Evolutionary conservation across 1,284 basidiomycete species (phyloP).

Genomic region (Gymnopus androsaceus): DNA sequence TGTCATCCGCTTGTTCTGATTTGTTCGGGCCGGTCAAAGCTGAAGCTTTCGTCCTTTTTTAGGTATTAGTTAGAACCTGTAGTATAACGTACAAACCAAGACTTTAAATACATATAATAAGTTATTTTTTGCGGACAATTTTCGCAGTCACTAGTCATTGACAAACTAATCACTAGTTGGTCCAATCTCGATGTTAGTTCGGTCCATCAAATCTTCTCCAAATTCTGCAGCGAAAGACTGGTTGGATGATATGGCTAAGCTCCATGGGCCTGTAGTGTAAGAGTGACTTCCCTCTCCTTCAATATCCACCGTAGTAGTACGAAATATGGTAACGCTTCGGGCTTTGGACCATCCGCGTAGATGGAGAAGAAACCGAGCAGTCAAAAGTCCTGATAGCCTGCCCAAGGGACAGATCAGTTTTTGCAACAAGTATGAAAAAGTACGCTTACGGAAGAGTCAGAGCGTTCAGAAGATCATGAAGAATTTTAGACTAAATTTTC

Average conservation of each 20-base stretch:
- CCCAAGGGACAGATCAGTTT: not conserved
- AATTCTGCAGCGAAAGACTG: not conserved
- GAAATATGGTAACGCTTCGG: not conserved
- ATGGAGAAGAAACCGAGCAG: constrained; percentile 16
- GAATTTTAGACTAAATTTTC: constrained; percentile 3
- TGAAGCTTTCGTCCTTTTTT: too few relatives aligned
- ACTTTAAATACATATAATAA: too few relatives aligned
- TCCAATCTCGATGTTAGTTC: too few relatives aligned
- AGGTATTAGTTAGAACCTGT: too few relatives aligned
- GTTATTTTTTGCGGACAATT: too few relatives aligned
- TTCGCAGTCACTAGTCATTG: too few relatives aligned
- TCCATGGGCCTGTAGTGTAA: too few relatives aligned
- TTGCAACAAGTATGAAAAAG: not conserved
- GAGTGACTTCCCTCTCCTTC: not conserved
- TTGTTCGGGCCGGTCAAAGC: too few relatives aligned
- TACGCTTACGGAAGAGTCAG: constrained; percentile 12
- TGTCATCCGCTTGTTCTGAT: too few relatives aligned
- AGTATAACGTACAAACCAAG: too few relatives aligned
- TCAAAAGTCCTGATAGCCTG: constrained; percentile 17
- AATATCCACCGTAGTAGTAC: not conserved
- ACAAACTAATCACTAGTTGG: too few relatives aligned
- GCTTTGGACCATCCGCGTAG: constrained; percentile 10
- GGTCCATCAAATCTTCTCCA: not conserved
- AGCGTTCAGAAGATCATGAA: constrained; percentile 16
- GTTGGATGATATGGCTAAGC: too few relatives aligned